A percentile compares a stretch with the other conserved stretches of the same genome.
These are phyloP conservation scores for Ustilago hordei DNA, from an alignment of 1,284 basidiomycete species.

Conservation along the genomic window DNA sequence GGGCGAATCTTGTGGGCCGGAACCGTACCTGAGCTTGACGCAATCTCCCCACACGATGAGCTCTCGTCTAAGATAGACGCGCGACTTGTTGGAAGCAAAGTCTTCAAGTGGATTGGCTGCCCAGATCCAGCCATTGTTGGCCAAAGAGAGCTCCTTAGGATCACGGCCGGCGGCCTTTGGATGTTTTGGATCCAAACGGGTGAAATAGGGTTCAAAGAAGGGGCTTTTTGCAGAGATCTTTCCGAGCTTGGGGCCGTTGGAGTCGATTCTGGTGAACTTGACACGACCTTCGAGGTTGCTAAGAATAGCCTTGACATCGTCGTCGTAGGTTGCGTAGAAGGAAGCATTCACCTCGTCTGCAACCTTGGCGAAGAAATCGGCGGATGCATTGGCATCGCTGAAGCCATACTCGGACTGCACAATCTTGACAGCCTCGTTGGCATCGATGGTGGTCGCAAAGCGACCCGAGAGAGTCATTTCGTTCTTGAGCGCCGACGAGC, in stretches of 20 bases:
- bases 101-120: constrained; percentile 91
- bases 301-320: constrained; percentile 59
- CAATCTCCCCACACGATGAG: constrained; percentile 98
- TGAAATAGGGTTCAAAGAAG: constrained; percentile 65
- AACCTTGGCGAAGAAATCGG: constrained; percentile 43
- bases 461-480: constrained; percentile 51
- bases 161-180: constrained; percentile 72
- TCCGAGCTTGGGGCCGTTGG: constrained; percentile 59
- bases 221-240: constrained; percentile 51
- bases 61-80: constrained; percentile 92
- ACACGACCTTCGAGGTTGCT: constrained; percentile 59
- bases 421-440: constrained; percentile 34
- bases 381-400: constrained; percentile 26
- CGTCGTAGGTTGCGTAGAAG: constrained; percentile 57
- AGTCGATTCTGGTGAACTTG: constrained; percentile 57
- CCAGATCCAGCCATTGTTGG: constrained; percentile 99
- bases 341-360: constrained; percentile 56
- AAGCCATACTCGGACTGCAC: constrained; percentile 31
- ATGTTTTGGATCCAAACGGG: constrained; percentile 59
- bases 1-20: constrained; percentile 77
- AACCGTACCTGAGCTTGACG: constrained; percentile 91
- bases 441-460: constrained; percentile 56
- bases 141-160: constrained; percentile 78
- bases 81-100: constrained; percentile 94
- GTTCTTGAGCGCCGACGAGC: constrained; percentile 50